Evolutionary conservation across 345 rosid genomes (phyloP), one percentile per base, ranked within the genome.

Genomic region (Rhizophora mangle): DNA sequence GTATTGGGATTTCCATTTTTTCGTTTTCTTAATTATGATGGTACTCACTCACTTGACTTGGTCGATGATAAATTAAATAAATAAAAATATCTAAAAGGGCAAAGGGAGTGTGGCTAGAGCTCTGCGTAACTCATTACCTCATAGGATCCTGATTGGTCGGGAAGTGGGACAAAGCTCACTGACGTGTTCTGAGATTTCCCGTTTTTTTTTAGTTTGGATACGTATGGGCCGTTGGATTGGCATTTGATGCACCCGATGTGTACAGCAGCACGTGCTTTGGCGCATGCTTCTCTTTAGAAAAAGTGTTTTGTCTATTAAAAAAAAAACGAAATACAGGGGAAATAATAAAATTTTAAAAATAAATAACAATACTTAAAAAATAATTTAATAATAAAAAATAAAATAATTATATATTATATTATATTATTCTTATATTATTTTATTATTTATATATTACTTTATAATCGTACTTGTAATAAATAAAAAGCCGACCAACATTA

Each of bases 191-290:
- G 49, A 11, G 49, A 19, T 43, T 13, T 43, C 3, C n/a, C 26
- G 0, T 29, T 30, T 21, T 1, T 1, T 5, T 4, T 19, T 26
- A 6, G 11, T 31, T 57, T 19, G 60, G 51, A 18, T 20, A 5
- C 2, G 8, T 30, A 34, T 49, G 66, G 39, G 19, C 68, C 70
- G 70, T 52, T 62, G 29, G 78, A 80, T 70, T 27, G 16, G 15
- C 2, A 2, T 0, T 30, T 60, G 73, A 8, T 27, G 24, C 24
- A 71, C 8, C 47, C 31, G 2, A 47, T 53, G 65, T 58, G 3
- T 32, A 66, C 75, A 58, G 34, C 3, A 26, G 26, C 80, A 69
- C 75, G 82, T 81, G 79, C 49, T 65, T 0, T 1, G 11, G 16
- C 11, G 43, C 18, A 34, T 62, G 70, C 43, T 20, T n/a, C 51